Evolutionary conservation across 805 yeast species (phyloP).

Genomic region (Myxozyma vanderwaltii): DNA sequence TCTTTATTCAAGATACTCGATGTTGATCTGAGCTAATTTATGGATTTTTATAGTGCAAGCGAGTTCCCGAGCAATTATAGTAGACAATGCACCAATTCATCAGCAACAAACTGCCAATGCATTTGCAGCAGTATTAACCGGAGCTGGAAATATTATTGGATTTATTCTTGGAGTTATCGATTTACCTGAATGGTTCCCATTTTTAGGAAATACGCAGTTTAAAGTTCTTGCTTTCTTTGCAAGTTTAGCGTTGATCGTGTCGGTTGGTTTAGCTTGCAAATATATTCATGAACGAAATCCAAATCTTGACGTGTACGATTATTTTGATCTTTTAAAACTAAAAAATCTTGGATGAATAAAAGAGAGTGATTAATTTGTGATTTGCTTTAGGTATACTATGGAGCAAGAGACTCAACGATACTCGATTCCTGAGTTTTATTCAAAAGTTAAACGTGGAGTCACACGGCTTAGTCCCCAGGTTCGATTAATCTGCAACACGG

Average conservation of each 20-base stretch:
- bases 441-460: slow-evolving; percentile 23
- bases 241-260: slow-evolving; percentile 46
- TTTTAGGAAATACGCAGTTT: slow-evolving; percentile 54
- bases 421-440: slow-evolving; percentile 19
- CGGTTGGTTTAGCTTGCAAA: slow-evolving; percentile 48
- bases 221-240: slow-evolving; percentile 52
- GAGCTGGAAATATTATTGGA: slow-evolving; percentile 60
- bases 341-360: too few relatives aligned
- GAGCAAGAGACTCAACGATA: slow-evolving; percentile 36
- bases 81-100: slow-evolving; percentile 58
- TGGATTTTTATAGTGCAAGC: slow-evolving; percentile 55
- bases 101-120: slow-evolving; percentile 65
- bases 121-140: slow-evolving; percentile 67
- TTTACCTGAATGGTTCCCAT: slow-evolving; percentile 45
- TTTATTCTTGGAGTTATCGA: slow-evolving; percentile 56
- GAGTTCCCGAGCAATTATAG: slow-evolving; percentile 60
- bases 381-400: slow-evolving; percentile 1
- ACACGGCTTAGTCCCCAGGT: slow-evolving; percentile 53
- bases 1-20: not conserved
- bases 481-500: slow-evolving; percentile 55
- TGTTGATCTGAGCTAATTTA: not conserved
- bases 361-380: not conserved
- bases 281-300: slow-evolving; percentile 50
- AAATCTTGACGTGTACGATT: slow-evolving; percentile 49
- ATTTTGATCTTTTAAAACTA: too few relatives aligned